These are phyloP conservation scores for Teratosphaeria epicoccoides DNA, from an alignment of 2,329 filamentous ascomycete species.

Conservation along the genomic window DNA sequence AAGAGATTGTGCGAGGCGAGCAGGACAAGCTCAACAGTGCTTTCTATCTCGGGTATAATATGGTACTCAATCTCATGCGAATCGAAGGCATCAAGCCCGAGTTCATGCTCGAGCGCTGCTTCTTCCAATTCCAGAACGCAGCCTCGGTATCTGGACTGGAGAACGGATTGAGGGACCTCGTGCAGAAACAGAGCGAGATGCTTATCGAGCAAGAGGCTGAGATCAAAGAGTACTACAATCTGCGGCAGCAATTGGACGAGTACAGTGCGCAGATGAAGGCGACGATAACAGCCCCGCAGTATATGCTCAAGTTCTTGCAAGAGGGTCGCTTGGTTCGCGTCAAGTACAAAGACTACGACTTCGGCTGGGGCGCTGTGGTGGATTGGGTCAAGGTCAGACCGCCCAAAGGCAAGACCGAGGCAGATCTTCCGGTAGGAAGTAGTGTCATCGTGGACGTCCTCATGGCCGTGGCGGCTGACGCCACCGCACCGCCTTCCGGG, in stretches of 20 bases:
- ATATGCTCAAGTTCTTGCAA: slow-evolving; percentile 76
- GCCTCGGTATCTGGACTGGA: slow-evolving; percentile 76
- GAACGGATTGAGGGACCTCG: slow-evolving; percentile 67
- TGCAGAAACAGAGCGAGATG: slow-evolving; percentile 62
- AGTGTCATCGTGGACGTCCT: slow-evolving; percentile 75
- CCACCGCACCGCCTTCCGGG: slow-evolving; percentile 33
- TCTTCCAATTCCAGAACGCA: slow-evolving; percentile 96
- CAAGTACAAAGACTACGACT: slow-evolving; percentile 69
- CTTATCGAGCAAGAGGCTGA: slow-evolving; percentile 75
- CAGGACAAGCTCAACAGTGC: slow-evolving; percentile 97
- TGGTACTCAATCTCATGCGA: slow-evolving; percentile 91
- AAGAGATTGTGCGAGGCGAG: slow-evolving; percentile 88
- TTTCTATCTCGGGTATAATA: slow-evolving; percentile 97
- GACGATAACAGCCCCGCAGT: slow-evolving; percentile 83
- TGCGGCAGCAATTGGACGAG: slow-evolving; percentile 70
- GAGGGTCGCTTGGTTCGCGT: slow-evolving; percentile 80
- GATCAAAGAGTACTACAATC: slow-evolving; percentile 87
- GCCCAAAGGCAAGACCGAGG: slow-evolving; percentile 53
- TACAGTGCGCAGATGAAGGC: slow-evolving; percentile 83
- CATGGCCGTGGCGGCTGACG: slow-evolving; percentile 50
- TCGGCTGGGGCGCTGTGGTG: slow-evolving; percentile 87
- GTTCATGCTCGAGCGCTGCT: slow-evolving; percentile 97
- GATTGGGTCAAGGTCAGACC: slow-evolving; percentile 54
- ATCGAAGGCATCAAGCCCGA: slow-evolving; percentile 99
- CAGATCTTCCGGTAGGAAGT: slow-evolving; percentile 63